phyloP scores from a whole-genome alignment of 768 basidiomycete genomes.

The Boletus coccyginus region DNA sequence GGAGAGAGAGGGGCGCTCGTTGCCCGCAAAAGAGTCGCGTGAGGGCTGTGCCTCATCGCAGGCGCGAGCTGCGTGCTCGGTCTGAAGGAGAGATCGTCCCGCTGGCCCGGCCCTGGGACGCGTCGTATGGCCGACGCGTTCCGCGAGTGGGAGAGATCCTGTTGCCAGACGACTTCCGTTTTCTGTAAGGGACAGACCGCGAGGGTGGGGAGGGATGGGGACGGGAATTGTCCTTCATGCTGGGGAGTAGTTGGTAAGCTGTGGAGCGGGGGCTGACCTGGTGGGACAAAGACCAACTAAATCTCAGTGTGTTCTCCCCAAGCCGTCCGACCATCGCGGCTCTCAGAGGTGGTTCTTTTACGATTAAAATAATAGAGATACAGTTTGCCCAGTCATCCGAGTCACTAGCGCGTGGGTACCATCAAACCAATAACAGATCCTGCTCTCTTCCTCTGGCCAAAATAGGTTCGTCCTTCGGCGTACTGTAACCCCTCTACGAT shows the following conservation, averaged over 20 bases:
- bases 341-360: neutral
- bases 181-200: conserved; percentile 20
- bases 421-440: neutral
- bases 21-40: neutral
- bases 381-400: too few species aligned
- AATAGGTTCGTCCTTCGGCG: too few species aligned
- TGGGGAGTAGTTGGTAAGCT: conserved; percentile 4
- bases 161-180: conserved; percentile 1
- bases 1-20: neutral
- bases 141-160: conserved; percentile 9
- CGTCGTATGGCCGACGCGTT: conserved; percentile 14
- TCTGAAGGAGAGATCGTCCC: conserved; percentile 4
- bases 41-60: conserved; percentile 5
- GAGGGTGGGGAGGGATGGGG: conserved; percentile 6
- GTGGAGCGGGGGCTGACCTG: conserved; percentile 16
- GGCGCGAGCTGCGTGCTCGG: conserved; percentile 2
- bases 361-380: neutral
- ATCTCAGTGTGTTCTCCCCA: conserved; percentile 7
- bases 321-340: conserved; percentile 8
- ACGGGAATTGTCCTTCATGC: conserved; percentile 27
- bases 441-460: neutral
- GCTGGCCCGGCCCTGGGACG: conserved; percentile 1
- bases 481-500: too few species aligned
- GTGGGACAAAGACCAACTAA: conserved; percentile 1
- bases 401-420: neutral